A percentile compares a stretch with the other conserved stretches of the same genome.
These are phyloP conservation scores for Backusella circina DNA, from an alignment of 192 early-diverging fungal species.

Conservation along the genomic window DNA sequence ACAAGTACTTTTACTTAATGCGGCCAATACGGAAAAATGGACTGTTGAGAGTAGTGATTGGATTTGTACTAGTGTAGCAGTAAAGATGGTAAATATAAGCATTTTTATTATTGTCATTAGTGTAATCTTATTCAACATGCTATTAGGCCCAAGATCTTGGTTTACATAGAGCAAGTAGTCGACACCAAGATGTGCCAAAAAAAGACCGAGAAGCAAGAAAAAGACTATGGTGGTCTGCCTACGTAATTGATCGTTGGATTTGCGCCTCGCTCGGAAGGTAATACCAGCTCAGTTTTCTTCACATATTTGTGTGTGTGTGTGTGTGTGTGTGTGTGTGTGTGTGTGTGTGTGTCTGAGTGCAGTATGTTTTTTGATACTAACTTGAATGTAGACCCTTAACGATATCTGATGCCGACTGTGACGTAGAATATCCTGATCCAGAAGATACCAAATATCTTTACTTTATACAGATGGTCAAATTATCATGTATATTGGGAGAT, in stretches of 20 bases:
- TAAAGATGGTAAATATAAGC: slow-evolving; percentile 25
- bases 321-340: too few species aligned
- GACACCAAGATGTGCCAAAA: background rate
- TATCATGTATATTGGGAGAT: slow-evolving; percentile 28
- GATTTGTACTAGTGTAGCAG: slow-evolving; percentile 26
- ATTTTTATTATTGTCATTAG: background rate
- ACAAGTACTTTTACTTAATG: slow-evolving; percentile 19
- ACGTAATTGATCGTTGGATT: slow-evolving; percentile 28
- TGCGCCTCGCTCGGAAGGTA: slow-evolving; percentile 31
- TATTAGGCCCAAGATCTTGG: slow-evolving; percentile 31
- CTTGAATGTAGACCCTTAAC: slow-evolving; percentile 18
- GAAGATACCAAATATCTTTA: slow-evolving; percentile 2
- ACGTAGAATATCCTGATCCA: slow-evolving; percentile 15
- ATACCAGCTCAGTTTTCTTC: background rate
- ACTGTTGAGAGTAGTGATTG: slow-evolving; percentile 21
- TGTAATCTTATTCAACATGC: background rate
- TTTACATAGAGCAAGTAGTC: slow-evolving; percentile 25
- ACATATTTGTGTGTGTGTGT: too few species aligned
- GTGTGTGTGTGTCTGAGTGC: background rate
- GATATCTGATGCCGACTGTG: slow-evolving; percentile 34
- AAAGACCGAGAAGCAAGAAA: slow-evolving; percentile 9
- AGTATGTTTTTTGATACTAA: background rate
- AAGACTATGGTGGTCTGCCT: slow-evolving; percentile 31
- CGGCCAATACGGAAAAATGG: slow-evolving; percentile 9
- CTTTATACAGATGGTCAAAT: slow-evolving; percentile 18